Evolutionary conservation across 2,329 filamentous ascomycete species (phyloP).

Genomic region (Fusarium nematophilum): DNA sequence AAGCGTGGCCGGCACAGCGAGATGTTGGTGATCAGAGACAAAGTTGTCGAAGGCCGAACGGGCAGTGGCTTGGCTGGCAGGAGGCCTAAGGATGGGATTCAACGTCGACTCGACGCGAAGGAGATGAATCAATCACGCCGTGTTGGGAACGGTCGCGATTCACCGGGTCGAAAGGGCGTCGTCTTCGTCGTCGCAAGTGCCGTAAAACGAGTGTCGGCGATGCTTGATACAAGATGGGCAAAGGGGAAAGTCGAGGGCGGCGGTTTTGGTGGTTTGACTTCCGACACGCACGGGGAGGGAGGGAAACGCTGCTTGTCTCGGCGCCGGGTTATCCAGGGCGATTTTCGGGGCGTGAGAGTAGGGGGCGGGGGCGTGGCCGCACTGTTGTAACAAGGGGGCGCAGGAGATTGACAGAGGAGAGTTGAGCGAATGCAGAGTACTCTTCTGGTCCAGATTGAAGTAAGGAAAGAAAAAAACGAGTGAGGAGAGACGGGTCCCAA

Average conservation of each 20-base stretch:
- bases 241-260: conserved; percentile 37
- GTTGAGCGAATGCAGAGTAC: conserved; percentile 15
- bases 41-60: conserved; percentile 22
- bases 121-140: conserved; percentile 28
- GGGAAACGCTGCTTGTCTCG: conserved; percentile 43
- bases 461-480: not conserved
- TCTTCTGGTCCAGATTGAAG: not conserved
- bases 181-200: conserved; percentile 23
- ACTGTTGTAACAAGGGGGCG: conserved; percentile 34
- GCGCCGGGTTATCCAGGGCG: conserved; percentile 42
- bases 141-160: conserved; percentile 23
- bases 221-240: conserved; percentile 40
- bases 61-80: conserved; percentile 25
- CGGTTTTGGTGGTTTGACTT: conserved; percentile 39
- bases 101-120: conserved; percentile 19
- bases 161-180: conserved; percentile 19
- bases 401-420: conserved; percentile 30
- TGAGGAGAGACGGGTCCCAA: not conserved
- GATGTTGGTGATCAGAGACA: conserved; percentile 19
- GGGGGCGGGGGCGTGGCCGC: conserved; percentile 21
- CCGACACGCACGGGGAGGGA: conserved; percentile 30
- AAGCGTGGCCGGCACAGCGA: conserved; percentile 41
- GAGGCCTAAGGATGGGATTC: conserved; percentile 21
- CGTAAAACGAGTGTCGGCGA: conserved; percentile 43
- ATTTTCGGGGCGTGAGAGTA: conserved; percentile 17